A percentile compares a stretch with the other conserved stretches of the same genome.
These are phyloP conservation scores for Sordaria brevicollis DNA, from an alignment of 495 filamentous ascomycete species.

Conservation along the genomic window DNA sequence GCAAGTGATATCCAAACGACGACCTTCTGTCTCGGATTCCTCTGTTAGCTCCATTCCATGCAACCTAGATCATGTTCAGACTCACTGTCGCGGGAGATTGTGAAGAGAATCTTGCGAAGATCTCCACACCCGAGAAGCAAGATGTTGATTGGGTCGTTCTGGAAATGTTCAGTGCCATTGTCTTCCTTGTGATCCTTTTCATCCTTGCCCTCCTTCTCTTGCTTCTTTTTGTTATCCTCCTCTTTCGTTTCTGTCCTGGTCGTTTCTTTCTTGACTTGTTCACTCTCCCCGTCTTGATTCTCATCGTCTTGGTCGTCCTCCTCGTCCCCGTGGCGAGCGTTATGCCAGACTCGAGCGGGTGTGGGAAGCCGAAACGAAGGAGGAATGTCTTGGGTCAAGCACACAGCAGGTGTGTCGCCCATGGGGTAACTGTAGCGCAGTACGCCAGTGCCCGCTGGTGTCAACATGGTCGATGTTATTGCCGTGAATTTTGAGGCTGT, in stretches of 20 bases:
- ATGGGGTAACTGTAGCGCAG: slow-evolving; percentile 10
- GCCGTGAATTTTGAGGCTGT: background rate
- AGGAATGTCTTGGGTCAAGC: slow-evolving; percentile 17
- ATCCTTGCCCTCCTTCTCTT: background rate
- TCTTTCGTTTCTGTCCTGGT: background rate
- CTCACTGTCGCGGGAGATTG: slow-evolving; percentile 12
- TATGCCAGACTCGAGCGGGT: too few relatives aligned
- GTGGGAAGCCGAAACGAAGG: background rate
- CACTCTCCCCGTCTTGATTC: background rate
- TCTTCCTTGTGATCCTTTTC: background rate
- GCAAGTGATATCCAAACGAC: slow-evolving; percentile 22
- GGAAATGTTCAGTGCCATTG: background rate
- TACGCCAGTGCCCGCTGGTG: background rate
- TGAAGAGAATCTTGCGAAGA: slow-evolving; percentile 23
- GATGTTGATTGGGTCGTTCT: slow-evolving; percentile 10
- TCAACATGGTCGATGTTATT: background rate
- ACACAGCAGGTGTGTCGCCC: slow-evolving; percentile 20
- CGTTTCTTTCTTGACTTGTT: background rate
- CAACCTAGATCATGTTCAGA: too few relatives aligned
- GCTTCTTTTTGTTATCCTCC: background rate
- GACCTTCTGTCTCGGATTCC: background rate
- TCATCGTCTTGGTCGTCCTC: background rate
- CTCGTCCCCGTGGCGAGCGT: background rate
- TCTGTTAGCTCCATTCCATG: too few relatives aligned
- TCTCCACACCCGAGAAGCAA: slow-evolving; percentile 26